These are phyloP conservation scores for Cicer yamashitae DNA, from an alignment of 306 rosid species.

Conservation along the genomic window DNA sequence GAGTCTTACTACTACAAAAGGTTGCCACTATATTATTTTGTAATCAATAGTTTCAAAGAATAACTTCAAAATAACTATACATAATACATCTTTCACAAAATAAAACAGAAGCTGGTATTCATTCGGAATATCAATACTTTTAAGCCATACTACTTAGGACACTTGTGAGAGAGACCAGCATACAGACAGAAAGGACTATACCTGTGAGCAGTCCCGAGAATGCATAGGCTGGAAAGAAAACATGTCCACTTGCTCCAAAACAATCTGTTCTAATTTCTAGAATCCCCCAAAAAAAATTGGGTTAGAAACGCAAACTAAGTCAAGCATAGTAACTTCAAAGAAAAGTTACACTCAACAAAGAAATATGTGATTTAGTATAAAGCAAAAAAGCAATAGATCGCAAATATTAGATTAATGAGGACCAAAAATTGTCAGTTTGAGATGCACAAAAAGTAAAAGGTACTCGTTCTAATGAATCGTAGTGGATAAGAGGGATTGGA, in stretches of 20 bases:
- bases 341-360: background rate
- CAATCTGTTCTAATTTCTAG: conserved; percentile 84
- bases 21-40: background rate
- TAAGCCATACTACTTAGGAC: conserved; percentile 10
- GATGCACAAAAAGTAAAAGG: conserved; percentile 8
- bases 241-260: conserved; percentile 68
- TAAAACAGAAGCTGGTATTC: background rate
- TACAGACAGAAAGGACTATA: conserved; percentile 33
- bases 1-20: background rate
- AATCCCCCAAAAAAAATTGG: conserved; percentile 29
- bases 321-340: conserved; percentile 28
- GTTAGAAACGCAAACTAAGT: conserved; percentile 14
- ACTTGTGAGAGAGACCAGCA: background rate
- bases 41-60: background rate
- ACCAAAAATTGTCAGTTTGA: conserved; percentile 10
- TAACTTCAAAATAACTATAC: background rate
- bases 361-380: conserved; percentile 8
- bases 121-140: conserved; percentile 9
- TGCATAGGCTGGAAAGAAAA: conserved; percentile 91
- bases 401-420: background rate
- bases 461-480: background rate
- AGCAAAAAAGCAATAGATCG: conserved; percentile 25
- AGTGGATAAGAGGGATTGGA: background rate
- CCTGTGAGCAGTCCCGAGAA: conserved; percentile 89
- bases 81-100: background rate